Evolutionary conservation across 192 early-diverging fungal species (phyloP).

Genomic region (Entomortierella lignicola): DNA sequence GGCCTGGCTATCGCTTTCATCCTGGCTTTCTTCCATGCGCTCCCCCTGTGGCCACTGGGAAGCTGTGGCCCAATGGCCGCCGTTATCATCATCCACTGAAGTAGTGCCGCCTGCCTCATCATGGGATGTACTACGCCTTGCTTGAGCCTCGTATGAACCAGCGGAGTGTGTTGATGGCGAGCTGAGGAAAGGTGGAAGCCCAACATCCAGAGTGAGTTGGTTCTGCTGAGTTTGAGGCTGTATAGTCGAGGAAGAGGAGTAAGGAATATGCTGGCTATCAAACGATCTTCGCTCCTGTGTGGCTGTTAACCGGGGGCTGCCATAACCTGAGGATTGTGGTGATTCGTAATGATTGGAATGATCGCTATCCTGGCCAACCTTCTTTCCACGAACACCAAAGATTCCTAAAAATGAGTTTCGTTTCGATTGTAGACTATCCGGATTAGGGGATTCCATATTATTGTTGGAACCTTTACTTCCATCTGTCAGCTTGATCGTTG

Average conservation of each 20-base stretch:
- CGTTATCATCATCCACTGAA: conserved; percentile 27
- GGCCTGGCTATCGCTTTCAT: conserved; percentile 29
- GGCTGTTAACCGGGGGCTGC: conserved; percentile 13
- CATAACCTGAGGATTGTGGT: conserved; percentile 14
- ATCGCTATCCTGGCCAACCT: conserved; percentile 20
- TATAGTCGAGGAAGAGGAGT: not conserved
- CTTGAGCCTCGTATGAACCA: not conserved
- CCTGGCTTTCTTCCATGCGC: conserved; percentile 47
- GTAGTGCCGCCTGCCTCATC: conserved; percentile 1
- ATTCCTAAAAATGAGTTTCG: conserved; percentile 37
- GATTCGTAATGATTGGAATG: conserved; percentile 13
- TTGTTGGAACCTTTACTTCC: not conserved
- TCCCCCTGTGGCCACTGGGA: conserved; percentile 37
- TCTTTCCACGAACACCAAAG: conserved; percentile 30
- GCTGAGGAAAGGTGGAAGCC: not conserved
- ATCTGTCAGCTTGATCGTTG: not conserved
- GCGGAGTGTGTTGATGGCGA: not conserved
- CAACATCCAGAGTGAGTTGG: not conserved
- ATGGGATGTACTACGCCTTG: not conserved
- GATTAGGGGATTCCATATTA: not conserved
- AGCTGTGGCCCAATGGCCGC: conserved; percentile 7
- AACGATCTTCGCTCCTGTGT: conserved; percentile 24
- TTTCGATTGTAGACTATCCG: conserved; percentile 14
- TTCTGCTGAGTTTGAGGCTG: not conserved
- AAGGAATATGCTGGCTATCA: conserved; percentile 28